These are phyloP conservation scores for Talaromyces albobiverticillius DNA, from an alignment of 2,329 filamentous ascomycete species.

Conservation along the genomic window DNA sequence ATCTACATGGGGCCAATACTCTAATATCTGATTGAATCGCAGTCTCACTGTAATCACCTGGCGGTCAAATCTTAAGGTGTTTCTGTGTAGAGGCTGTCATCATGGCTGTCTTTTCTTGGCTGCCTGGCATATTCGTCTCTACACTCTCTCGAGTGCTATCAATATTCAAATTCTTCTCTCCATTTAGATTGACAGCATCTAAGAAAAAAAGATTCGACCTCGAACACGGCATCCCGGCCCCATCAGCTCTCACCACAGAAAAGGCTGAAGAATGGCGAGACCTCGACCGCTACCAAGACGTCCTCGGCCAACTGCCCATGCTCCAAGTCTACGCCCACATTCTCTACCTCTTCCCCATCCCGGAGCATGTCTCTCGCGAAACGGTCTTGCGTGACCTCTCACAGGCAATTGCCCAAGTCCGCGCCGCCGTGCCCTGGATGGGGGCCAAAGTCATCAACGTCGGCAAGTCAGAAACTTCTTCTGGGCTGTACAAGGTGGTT, in stretches of 20 bases:
- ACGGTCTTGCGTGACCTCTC: slow-evolving; percentile 10
- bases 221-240: not conserved
- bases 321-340: slow-evolving; percentile 20
- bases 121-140: not conserved
- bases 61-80: not conserved
- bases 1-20: no score
- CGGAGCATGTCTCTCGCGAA: not conserved
- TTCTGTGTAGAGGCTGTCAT: not conserved
- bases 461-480: slow-evolving; percentile 5
- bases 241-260: not conserved
- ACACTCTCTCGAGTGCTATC: not conserved
- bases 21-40: not conserved
- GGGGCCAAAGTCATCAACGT: slow-evolving; percentile 19
- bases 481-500: slow-evolving; percentile 2
- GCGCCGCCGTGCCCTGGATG: slow-evolving; percentile 22
- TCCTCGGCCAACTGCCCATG: slow-evolving; percentile 18
- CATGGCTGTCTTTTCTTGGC: not conserved
- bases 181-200: not conserved
- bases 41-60: not conserved
- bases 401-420: slow-evolving; percentile 15
- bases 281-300: slow-evolving; percentile 14
- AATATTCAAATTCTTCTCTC: not conserved
- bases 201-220: not conserved
- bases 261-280: slow-evolving; percentile 7
- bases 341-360: slow-evolving; percentile 11